Evolutionary conservation across 2,329 filamentous ascomycete species (phyloP).

Genomic region (Lasiodiplodia gonubiensis): DNA sequence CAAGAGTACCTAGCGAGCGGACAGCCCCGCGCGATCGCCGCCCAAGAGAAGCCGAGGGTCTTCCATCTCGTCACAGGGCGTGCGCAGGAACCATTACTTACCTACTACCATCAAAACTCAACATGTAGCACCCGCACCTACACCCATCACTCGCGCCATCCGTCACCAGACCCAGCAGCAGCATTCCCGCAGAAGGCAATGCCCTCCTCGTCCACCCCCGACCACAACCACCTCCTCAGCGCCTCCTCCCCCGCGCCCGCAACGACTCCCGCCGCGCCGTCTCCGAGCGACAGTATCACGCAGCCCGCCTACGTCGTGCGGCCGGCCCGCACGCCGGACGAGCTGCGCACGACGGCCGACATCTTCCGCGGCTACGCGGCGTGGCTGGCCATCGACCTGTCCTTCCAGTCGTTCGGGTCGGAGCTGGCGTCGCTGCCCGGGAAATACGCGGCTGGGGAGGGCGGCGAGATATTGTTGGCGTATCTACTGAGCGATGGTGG

Average conservation of each 20-base stretch:
- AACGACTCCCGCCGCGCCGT: not conserved
- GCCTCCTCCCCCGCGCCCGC: not conserved
- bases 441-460: conserved; percentile 54
- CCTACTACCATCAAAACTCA: not conserved
- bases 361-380: conserved; percentile 50
- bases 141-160: not conserved
- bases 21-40: not conserved
- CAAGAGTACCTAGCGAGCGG: not conserved
- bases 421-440: conserved; percentile 62
- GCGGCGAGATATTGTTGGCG: conserved; percentile 59
- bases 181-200: not conserved
- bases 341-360: conserved; percentile 44
- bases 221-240: not conserved
- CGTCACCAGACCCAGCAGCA: not conserved
- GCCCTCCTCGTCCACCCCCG: not conserved
- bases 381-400: conserved; percentile 60
- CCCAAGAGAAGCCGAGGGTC: not conserved
- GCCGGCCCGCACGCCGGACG: conserved; percentile 48
- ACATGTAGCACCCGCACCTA: not conserved
- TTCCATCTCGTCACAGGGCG: not conserved
- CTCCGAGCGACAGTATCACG: not conserved
- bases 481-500: conserved; percentile 26
- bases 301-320: conserved; percentile 38
- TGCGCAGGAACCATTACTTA: not conserved
- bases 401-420: conserved; percentile 61